Percentiles rank a stretch among this genome's conserved stretches.
phyloP scores from a whole-genome alignment of 352 stramenopile genomes.

The Phytophthora aleatoria region DNA sequence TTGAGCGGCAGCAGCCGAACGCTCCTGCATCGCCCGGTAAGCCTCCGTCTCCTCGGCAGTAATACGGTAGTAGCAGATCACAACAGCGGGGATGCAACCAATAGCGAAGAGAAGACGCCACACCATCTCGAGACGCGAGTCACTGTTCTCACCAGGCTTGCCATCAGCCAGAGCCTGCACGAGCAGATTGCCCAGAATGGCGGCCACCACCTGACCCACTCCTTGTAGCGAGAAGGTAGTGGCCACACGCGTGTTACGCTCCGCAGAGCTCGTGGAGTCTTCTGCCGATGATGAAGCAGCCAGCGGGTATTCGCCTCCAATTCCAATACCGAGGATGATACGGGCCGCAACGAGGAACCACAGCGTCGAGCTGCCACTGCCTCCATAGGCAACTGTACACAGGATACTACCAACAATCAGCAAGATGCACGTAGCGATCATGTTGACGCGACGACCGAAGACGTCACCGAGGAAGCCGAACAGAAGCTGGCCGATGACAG shows the following conservation, averaged over 20 bases:
- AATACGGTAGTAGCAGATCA: conserved; percentile 64
- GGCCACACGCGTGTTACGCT: conserved; percentile 57
- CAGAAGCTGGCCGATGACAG: conserved; percentile 15
- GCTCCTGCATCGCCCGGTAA: conserved; percentile 35
- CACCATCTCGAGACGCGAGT: conserved; percentile 51
- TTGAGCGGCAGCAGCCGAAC: conserved; percentile 2
- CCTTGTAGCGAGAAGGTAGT: conserved; percentile 68
- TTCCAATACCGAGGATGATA: conserved; percentile 21
- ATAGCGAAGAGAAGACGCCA: conserved; percentile 67
- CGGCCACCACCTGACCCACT: conserved; percentile 49
- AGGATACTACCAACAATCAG: conserved; percentile 23
- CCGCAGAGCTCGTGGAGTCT: conserved; percentile 42
- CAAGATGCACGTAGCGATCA: conserved; percentile 23
- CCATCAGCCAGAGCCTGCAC: conserved; percentile 47
- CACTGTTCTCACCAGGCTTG: conserved; percentile 28
- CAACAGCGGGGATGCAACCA: conserved; percentile 46
- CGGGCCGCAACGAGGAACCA: conserved; percentile 23
- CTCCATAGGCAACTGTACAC: conserved; percentile 12
- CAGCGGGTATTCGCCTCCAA: conserved; percentile 39
- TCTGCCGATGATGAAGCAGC: conserved; percentile 55
- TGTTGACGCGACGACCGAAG: conserved; percentile 29
- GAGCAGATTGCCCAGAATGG: conserved; percentile 60
- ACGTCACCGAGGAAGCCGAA: conserved; percentile 27
- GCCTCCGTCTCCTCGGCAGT: conserved; percentile 56
- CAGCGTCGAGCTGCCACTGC: conserved; percentile 5